These are phyloP conservation scores for Fusarium mexicanum DNA, from an alignment of 2,329 filamentous ascomycete species.

Conservation along the genomic window DNA sequence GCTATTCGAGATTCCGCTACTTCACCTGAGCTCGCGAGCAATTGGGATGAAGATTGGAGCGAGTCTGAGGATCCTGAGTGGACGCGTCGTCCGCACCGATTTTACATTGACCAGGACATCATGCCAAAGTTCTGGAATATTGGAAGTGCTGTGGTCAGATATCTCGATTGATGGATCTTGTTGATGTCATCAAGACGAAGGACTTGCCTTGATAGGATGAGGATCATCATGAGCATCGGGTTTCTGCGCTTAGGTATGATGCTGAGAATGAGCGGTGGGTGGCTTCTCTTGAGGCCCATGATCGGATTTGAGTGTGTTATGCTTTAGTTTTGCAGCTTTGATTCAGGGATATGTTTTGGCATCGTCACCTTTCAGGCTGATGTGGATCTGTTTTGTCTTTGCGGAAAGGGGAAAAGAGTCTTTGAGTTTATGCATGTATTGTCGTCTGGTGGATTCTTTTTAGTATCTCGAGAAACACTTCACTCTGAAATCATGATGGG, in stretches of 20 bases:
- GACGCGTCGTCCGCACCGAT: background rate
- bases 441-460: background rate
- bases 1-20: background rate
- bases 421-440: background rate
- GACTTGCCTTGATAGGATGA: background rate
- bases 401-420: background rate
- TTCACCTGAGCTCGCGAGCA: background rate
- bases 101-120: background rate
- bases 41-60: background rate
- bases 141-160: background rate
- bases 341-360: background rate
- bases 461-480: background rate
- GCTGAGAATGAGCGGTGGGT: background rate
- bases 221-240: background rate
- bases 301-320: background rate
- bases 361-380: accelerated
- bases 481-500: background rate
- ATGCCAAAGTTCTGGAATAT: background rate
- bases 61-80: background rate
- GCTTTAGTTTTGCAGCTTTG: background rate
- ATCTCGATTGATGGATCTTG: background rate
- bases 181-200: accelerated
- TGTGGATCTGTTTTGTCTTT: background rate
- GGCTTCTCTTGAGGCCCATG: background rate
- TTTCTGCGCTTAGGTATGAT: background rate